Evolutionary conservation across 2,329 filamentous ascomycete genomes (phyloP).

Genomic region (Fusarium gaditjirri): DNA sequence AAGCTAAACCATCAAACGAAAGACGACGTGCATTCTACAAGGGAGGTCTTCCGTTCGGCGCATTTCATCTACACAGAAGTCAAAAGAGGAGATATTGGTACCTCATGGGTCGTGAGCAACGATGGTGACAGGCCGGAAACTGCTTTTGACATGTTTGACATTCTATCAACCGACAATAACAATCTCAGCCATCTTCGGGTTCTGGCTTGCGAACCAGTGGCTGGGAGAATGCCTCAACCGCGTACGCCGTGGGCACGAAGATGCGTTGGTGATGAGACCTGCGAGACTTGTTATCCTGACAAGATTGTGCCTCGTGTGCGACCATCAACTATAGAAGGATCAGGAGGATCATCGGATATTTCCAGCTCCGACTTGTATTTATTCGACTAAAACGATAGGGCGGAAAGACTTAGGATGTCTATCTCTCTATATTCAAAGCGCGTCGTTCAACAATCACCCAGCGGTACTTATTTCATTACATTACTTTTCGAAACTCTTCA

Average conservation of each 20-base stretch:
- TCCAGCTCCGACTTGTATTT: background rate
- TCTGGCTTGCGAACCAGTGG: background rate
- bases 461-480: too few species aligned
- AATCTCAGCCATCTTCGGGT: background rate
- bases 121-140: background rate
- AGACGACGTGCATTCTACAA: accelerated
- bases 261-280: background rate
- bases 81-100: background rate
- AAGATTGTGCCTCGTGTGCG: background rate
- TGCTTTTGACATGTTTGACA: conserved; percentile 4
- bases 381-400: background rate
- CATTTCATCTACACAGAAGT: conserved; percentile 9
- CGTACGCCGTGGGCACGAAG: background rate
- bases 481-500: too few species aligned
- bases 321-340: background rate
- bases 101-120: background rate
- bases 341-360: background rate
- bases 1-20: too few species aligned
- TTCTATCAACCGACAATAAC: background rate
- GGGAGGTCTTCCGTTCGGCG: conserved; percentile 8
- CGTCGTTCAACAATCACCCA: too few species aligned
- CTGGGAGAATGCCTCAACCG: background rate
- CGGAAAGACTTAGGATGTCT: accelerated
- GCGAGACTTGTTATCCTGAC: background rate
- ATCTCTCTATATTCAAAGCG: background rate